Evolutionary conservation across 139 green algal genomes (phyloP).

Genomic region (Desmodesmus armatus): DNA sequence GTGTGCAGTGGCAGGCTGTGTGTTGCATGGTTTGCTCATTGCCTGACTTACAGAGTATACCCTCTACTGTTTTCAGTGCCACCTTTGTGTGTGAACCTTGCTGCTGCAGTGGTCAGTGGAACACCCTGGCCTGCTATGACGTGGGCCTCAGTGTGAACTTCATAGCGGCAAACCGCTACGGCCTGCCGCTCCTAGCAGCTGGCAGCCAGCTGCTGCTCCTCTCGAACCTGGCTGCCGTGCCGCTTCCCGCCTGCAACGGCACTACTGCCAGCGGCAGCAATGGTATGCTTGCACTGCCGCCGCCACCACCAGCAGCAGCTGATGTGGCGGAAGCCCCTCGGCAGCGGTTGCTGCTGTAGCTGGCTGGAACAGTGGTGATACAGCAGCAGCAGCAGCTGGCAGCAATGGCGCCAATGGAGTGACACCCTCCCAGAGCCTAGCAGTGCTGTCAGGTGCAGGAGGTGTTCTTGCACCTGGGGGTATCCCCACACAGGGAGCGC

Average conservation of each 20-base stretch:
- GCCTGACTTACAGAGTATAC: neutral
- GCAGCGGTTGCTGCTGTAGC: neutral
- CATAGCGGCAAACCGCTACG: slow-evolving; percentile 5
- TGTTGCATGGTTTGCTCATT: neutral
- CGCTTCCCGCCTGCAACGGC: neutral
- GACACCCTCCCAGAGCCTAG: too few relatives aligned
- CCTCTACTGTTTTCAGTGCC: neutral
- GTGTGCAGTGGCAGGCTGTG: too few relatives aligned
- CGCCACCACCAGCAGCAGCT: slow-evolving; percentile 9
- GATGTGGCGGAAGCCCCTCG: too few relatives aligned
- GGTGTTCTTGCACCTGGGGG: too few relatives aligned
- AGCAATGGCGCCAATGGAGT: neutral
- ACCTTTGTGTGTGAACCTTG: neutral
- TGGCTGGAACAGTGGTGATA: neutral
- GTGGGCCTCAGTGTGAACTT: slow-evolving; percentile 6
- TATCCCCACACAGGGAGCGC: too few relatives aligned
- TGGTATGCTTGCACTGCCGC: too few relatives aligned
- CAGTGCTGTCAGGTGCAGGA: too few relatives aligned
- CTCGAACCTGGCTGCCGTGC: slow-evolving; percentile 45
- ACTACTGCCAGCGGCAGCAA: neutral
- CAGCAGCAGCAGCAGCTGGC: neutral
- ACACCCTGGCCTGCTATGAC: slow-evolving; percentile 10
- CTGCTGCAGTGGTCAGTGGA: slow-evolving; percentile 45
- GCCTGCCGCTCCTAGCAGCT: slow-evolving; percentile 35
- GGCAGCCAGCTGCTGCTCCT: slow-evolving; percentile 51